These are phyloP conservation scores for Protomyces arabidopsidicola DNA, from an alignment of 1,139 yeast genomes.

Conservation along the genomic window DNA sequence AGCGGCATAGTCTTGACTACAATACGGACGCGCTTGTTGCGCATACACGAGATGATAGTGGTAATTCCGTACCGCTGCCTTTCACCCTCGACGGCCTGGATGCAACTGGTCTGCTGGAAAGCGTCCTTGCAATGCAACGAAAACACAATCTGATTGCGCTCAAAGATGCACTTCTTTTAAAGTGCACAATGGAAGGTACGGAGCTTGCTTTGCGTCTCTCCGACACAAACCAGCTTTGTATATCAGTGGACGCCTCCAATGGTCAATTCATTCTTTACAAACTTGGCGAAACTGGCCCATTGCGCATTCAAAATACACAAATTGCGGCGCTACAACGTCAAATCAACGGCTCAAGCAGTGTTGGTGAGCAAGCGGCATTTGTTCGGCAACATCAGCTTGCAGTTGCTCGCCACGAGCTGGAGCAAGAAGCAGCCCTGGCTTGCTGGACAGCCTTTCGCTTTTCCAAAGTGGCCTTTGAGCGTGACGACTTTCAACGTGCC, in stretches of 20 bases:
- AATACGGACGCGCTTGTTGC: slow-evolving; percentile 8
- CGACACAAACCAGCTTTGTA: not conserved
- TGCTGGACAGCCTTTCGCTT: slow-evolving; percentile 13
- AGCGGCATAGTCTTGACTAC: not conserved
- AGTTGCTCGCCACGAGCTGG: slow-evolving; percentile 6
- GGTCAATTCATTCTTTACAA: not conserved
- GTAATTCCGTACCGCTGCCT: not conserved
- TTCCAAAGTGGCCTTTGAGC: slow-evolving; percentile 6
- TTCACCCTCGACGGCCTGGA: slow-evolving; percentile 1
- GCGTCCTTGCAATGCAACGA: not conserved
- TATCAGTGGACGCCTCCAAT: slow-evolving; percentile 1
- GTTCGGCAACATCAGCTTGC: slow-evolving; percentile 13
- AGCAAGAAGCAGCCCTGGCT: slow-evolving; percentile 8
- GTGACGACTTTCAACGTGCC: slow-evolving; percentile 24
- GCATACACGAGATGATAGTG: slow-evolving; percentile 2
- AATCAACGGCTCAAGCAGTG: not conserved
- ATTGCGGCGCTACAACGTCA: not conserved
- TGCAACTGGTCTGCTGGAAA: slow-evolving; percentile 1
- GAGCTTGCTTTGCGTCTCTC: not conserved
- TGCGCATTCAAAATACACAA: not conserved
- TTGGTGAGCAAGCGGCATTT: not conserved
- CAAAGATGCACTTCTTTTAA: not conserved
- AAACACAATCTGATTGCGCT: not conserved
- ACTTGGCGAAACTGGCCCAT: not conserved
- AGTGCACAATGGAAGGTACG: not conserved